Evolutionary conservation across 768 basidiomycete species (phyloP).

Genomic region (Saitozyma podzolica): DNA sequence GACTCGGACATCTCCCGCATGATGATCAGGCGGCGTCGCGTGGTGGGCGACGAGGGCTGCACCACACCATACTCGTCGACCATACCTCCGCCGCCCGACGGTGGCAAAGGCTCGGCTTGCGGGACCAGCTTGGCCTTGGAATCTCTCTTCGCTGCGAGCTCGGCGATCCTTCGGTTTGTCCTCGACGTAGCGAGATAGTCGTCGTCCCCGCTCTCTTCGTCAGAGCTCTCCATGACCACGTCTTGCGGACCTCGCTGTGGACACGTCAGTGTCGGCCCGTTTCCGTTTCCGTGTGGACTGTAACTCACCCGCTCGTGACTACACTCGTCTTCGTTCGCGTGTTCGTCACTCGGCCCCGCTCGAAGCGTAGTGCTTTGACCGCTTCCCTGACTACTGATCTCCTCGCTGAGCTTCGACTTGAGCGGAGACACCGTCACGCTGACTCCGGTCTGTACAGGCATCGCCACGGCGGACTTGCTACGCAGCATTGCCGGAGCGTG

Average conservation of each 20-base stretch:
- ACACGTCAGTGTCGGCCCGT: not conserved
- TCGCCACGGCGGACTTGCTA: conserved; percentile 50
- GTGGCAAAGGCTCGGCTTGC: not conserved
- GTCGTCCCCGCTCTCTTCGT: conserved; percentile 32
- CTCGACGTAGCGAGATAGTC: conserved; percentile 37
- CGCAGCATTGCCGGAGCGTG: conserved; percentile 34
- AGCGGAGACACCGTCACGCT: conserved; percentile 40
- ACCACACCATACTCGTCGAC: conserved; percentile 8
- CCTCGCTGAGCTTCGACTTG: conserved; percentile 18
- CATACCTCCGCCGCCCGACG: not conserved
- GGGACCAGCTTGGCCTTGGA: conserved; percentile 7
- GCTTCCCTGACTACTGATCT: conserved; percentile 10
- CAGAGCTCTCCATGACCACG: conserved; percentile 29
- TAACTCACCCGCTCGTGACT: conserved; percentile 3
- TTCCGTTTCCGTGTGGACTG: too few species aligned
- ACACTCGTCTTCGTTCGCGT: conserved; percentile 4
- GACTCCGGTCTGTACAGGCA: conserved; percentile 49
- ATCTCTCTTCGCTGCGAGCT: conserved; percentile 35
- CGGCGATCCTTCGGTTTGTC: conserved; percentile 34
- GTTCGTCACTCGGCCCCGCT: not conserved
- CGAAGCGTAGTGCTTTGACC: not conserved
- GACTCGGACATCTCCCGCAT: conserved; percentile 47
- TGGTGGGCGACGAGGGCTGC: conserved; percentile 39
- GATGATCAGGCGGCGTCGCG: conserved; percentile 39
- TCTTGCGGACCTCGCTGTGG: conserved; percentile 18